Conservation (phyloP, 192 early-diverging fungal genomes). For the Coemansia sp. region DNA sequence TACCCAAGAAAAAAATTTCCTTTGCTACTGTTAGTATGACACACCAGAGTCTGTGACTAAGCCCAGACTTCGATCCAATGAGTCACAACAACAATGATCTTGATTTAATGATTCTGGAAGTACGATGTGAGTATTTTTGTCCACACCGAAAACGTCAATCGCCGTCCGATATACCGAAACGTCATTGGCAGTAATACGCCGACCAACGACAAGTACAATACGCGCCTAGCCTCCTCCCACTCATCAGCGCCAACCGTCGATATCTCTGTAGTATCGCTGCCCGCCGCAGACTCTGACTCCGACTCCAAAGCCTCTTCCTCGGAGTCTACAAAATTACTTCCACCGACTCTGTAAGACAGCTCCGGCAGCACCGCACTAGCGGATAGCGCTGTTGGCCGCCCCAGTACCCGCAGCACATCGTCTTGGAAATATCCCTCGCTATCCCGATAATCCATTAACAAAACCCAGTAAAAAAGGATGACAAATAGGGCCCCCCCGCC, state of each 20-base stretch:
- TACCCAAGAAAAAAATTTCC: not conserved
- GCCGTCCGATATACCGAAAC: conserved; percentile 39
- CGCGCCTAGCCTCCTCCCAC: conserved; percentile 48
- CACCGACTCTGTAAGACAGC: conserved; percentile 18
- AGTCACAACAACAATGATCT: not conserved
- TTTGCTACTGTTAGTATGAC: conserved; percentile 4
- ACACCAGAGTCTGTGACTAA: not conserved
- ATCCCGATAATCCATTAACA: conserved; percentile 46
- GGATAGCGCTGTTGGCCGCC: conserved; percentile 20
- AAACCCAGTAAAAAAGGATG: not conserved
- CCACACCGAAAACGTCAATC: conserved; percentile 39
- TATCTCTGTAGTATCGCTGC: not conserved
- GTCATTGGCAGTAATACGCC: conserved; percentile 41
- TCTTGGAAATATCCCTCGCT: conserved; percentile 43
- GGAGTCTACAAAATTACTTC: conserved; percentile 21
- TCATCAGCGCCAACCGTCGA: conserved; percentile 12
- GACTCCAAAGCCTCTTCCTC: not conserved
- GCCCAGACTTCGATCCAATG: not conserved
- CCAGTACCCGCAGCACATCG: conserved; percentile 43
- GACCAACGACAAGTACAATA: conserved; percentile 40
- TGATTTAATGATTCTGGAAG: conserved; percentile 6
- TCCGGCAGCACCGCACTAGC: not conserved
- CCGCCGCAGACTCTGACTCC: not conserved
- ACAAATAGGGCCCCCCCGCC: too few species aligned
- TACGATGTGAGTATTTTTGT: conserved; percentile 31